A percentile compares a stretch with the other conserved stretches of the same genome.
Evolutionary conservation across 2,329 filamentous ascomycete species (phyloP).

Genomic region (Plectosphaerella plurivora): DNA sequence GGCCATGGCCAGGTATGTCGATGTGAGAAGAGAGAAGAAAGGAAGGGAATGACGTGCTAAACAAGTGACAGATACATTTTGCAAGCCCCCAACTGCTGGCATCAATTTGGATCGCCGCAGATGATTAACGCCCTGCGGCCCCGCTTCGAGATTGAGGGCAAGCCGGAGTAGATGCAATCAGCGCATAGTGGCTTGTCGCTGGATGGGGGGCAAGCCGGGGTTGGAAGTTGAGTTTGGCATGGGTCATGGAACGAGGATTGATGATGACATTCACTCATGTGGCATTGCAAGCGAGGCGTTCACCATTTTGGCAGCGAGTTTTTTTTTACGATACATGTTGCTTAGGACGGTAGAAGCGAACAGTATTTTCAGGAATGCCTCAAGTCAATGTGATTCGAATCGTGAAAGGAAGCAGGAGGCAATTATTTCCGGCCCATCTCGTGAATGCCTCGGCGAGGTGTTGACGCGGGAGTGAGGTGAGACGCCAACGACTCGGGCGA

Average conservation of each 20-base stretch:
- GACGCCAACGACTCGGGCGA: not conserved
- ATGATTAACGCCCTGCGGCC: slow-evolving; percentile 9
- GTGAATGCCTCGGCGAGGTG: not conserved
- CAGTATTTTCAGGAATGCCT: too few relatives aligned
- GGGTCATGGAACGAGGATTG: too few relatives aligned
- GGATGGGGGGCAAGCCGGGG: too few relatives aligned
- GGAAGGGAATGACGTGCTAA: slow-evolving; percentile 1
- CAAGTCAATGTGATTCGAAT: too few relatives aligned
- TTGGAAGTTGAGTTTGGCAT: too few relatives aligned
- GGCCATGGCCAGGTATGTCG: slow-evolving; percentile 83
- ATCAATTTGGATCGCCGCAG: slow-evolving; percentile 50
- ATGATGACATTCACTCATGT: too few relatives aligned
- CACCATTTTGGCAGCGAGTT: too few relatives aligned
- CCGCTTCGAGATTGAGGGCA: slow-evolving; percentile 10
- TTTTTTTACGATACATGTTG: too few relatives aligned
- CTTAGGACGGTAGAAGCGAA: not conserved
- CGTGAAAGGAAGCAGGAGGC: too few relatives aligned
- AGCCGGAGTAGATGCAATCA: not conserved
- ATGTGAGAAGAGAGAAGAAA: not conserved
- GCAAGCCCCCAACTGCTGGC: slow-evolving; percentile 72
- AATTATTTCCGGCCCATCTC: too few relatives aligned
- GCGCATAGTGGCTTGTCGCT: not conserved
- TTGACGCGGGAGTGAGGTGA: not conserved
- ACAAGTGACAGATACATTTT: slow-evolving; percentile 56
- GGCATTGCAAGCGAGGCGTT: too few relatives aligned